Evolutionary conservation across 306 rosid genomes (phyloP), one percentile per base, ranked within the genome.

Genomic region (Rosa multiflora): DNA sequence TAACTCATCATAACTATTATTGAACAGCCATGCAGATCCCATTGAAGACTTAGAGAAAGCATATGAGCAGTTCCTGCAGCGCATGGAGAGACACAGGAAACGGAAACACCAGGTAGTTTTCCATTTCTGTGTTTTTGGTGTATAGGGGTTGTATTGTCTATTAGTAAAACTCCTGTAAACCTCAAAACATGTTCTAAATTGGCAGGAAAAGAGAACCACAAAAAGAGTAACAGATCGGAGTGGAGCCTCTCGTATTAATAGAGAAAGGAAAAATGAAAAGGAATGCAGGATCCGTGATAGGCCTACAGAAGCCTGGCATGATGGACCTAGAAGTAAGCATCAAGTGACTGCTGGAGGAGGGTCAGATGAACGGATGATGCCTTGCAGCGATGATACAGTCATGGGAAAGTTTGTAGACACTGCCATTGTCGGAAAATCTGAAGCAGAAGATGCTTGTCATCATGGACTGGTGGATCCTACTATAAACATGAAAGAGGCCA

Each of bases 381-480:
- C 88, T 78, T 78, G 78, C 44, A 82, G 90, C 48, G 98, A 92
- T n/a, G 91, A 89, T 55, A 88, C 93, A 13, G 89, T 86, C 47
- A 89, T 89, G 47, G 90, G 40, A 76, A 94, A 88, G 82, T 94
- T 91, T 91, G 95, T 86, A 75, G 95, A 80, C 83, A 86, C 89
- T 70, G 92, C 97, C 78, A 84, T 94, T 79, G 92, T 82, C 51
- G 95, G 97, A 37, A 92, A 84, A 79, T 88, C 97, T 71, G 96
- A 80, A 83, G 90, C 90, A 67, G 99, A 95, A 88, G 86, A 92
- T 87, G 97, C 94, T 52, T 88, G 97, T 76, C 99, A 95, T 79
- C 94, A 90, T 75, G 98, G 99, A 61, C 79, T 93, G 80, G 93
- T 93, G 49, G 99, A 95, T 82, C 99, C 99, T 61, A 92, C 99